These are phyloP conservation scores for Pulveroboletus ravenelii DNA, from an alignment of 768 basidiomycete species.

Conservation along the genomic window DNA sequence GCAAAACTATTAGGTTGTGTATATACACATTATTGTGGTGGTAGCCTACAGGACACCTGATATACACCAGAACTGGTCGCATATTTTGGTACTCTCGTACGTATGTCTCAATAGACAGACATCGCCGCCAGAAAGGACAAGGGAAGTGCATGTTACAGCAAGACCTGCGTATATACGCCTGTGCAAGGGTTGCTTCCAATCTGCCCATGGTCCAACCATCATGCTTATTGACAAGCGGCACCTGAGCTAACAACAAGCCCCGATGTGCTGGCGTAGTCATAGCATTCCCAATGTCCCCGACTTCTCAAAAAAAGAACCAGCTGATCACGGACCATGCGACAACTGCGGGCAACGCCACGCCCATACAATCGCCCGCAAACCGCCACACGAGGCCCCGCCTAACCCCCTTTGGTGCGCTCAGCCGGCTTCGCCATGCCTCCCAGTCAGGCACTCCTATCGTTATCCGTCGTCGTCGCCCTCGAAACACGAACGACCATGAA, in stretches of 20 bases:
- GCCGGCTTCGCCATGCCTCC: conserved; percentile 15
- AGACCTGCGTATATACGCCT: no score
- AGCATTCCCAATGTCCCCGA: background rate
- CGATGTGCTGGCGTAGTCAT: no score
- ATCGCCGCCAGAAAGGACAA: no score
- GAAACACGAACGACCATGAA: conserved; percentile 52
- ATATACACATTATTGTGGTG: no score
- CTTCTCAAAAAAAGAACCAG: conserved; percentile 28
- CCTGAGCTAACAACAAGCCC: background rate
- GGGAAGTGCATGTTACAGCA: no score
- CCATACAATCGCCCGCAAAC: conserved; percentile 36
- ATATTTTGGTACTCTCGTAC: background rate
- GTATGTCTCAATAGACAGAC: background rate
- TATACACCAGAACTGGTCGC: background rate
- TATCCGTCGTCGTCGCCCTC: conserved; percentile 53
- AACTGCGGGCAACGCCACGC: conserved; percentile 26
- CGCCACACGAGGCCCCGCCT: conserved; percentile 32
- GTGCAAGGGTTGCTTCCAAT: background rate
- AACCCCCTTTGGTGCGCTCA: conserved; percentile 13
- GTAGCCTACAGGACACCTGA: no score
- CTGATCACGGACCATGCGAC: conserved; percentile 21
- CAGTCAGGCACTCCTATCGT: conserved; percentile 40
- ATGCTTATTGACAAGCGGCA: background rate
- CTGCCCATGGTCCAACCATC: background rate
- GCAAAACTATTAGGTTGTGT: no score